Conservation (phyloP, 768 basidiomycete genomes). For the Exidia glandulosa region DNA sequence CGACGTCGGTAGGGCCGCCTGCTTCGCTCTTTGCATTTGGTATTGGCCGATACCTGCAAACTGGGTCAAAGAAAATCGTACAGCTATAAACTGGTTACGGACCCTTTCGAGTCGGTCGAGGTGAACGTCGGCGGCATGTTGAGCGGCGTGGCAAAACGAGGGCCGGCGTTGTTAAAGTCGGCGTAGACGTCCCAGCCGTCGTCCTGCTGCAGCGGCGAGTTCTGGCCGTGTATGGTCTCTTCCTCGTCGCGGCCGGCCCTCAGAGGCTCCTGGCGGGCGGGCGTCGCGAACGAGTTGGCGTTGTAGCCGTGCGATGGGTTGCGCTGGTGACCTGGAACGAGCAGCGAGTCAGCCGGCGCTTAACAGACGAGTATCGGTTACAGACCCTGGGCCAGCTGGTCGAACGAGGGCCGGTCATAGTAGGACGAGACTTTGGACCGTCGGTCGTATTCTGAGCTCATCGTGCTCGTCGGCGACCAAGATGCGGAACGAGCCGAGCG, state of each 20-base stretch:
- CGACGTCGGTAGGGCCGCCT: conserved; percentile 44
- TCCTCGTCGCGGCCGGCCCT: conserved; percentile 72
- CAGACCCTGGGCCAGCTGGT: not conserved
- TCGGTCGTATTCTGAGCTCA: not conserved
- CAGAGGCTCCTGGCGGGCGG: conserved; percentile 63
- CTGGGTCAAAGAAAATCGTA: not conserved
- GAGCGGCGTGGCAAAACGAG: conserved; percentile 60
- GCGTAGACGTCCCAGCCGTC: conserved; percentile 71
- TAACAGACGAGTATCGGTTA: not conserved
- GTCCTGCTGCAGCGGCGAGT: conserved; percentile 21
- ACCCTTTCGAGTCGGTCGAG: not conserved
- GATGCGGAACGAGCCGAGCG: not conserved
- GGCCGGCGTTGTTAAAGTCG: conserved; percentile 82
- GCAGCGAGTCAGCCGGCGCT: not conserved
- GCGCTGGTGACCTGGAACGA: not conserved
- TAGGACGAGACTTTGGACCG: not conserved
- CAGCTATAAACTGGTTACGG: not conserved
- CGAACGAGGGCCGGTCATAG: not conserved
- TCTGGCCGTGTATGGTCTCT: conserved; percentile 21
- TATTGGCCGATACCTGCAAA: conserved; percentile 10
- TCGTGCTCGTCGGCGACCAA: not conserved
- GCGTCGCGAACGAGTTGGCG: conserved; percentile 51
- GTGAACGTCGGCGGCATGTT: conserved; percentile 19
- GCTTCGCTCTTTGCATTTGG: conserved; percentile 24
- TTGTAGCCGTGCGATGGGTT: conserved; percentile 61